Base-by-base conservation (phyloP, 208 protist genomes). In the Wallacemonas collosoma region DNA sequence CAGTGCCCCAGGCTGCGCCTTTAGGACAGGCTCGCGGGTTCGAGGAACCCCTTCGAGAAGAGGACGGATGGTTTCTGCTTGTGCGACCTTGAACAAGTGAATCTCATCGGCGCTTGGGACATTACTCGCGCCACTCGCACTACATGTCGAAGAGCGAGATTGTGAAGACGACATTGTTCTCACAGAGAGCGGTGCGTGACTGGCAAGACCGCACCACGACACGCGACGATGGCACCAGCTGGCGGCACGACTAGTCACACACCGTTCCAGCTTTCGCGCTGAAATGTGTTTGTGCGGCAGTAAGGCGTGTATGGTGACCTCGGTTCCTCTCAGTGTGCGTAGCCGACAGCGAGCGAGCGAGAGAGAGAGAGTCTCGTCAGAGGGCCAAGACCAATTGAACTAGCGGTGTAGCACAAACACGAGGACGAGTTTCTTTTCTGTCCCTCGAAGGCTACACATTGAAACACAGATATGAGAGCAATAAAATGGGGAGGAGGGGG, bases 1-100 rank as follows among this genome's bases (percentile, higher is more conserved):
- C 51, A 77, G 9, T 45, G 14, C 82, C 71, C 66, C 85, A 67
- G 87, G 84, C 51, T 92, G 74, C 3, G 26, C 38, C 38, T 64
- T 38, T 1, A 53, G 11, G 2, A 40, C n/a, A 9, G 77, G 73
- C 76, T 93, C 88, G 9, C 82, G 64, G 0, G 56, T 80, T 17
- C 72, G 81, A 35, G 66, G 65, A 11, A 91, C 62, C 54, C 79
- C 80, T 11, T 17, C 58, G 7, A 81, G 73, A 26, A 89, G 57
- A 11, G 71, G 68, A 2, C 69, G 48, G 26, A 93, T 71, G 12
- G 70, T 71, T 4, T 88, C 79, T 8, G 83, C 65, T 26, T 76
- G 74, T 36, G 74, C 68, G n/a, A 91, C 71, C 54, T 85, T 60
- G 38, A 72, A 76, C 43, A 91, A 47, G 12, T 70, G 38, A 17